Evolutionary conservation across 73 alveolate species (phyloP), one percentile per base, ranked within the genome.

Genomic region (Breviolum minutum): DNA sequence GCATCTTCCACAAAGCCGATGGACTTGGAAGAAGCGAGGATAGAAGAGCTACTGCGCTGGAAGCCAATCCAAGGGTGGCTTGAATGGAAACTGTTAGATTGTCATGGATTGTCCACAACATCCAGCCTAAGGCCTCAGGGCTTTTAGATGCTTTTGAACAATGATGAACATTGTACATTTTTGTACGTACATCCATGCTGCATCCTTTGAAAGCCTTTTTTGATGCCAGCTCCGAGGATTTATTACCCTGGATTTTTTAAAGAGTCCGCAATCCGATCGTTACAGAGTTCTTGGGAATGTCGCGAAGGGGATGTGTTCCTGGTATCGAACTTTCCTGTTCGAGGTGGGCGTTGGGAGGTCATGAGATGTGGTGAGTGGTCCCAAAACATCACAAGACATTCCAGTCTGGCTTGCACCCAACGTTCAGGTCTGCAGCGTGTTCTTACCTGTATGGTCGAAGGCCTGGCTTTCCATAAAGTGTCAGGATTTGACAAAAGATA

Each of bases 251-350:
- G 81, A 48, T 92, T 73, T 81, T 73, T 92, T 81, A 73, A 92
- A 80, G 98, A 92, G 48, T 92, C 98, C 40, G 98, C 98, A 30
- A 92, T 92, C 63, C 98, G 98, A 22, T 9, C 91, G 71, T n/a
- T 92, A 54, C 98, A 92, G 66, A 86, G 79, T 79, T 64, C 86
- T 26, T 92, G 98, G 98, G 91, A 92, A 10, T 24, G 98, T 66
- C 70, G 98, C 66, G 98, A 73, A 92, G 98, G 98, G 73, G 98
- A 92, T 63, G 98, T 92, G 12, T 92, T 92, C 61, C 98, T 92
- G 30, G 98, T 92, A 69, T 92, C 98, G 91, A 92, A 74, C 98
- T 92, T 92, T 62, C 98, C 98, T 6, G 91, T 92, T 74, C 89
- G 98, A 92, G 98, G 98, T 62, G 66, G 30, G 29, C 64, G 54